Conservation (phyloP, 2,329 filamentous ascomycete genomes). For the Aspergillus sp. region DNA sequence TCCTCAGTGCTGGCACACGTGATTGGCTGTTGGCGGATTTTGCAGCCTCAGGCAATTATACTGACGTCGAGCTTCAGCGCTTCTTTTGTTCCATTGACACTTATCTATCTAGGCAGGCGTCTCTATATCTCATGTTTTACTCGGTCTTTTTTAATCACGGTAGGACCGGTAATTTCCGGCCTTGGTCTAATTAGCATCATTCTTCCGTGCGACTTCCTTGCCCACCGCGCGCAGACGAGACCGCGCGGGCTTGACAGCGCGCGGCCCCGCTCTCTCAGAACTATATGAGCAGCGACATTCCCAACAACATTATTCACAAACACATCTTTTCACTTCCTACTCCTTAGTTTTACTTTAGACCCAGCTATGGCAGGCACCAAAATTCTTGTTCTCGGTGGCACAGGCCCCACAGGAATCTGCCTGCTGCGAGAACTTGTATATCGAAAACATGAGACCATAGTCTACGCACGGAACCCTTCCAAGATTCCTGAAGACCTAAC, state of each 20-base stretch:
- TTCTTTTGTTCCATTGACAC: background rate
- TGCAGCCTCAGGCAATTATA: background rate
- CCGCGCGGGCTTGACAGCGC: background rate
- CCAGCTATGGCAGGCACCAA: background rate
- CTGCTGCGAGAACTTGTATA: slow-evolving; percentile 3
- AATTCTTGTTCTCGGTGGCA: slow-evolving; percentile 5
- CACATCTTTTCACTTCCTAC: background rate
- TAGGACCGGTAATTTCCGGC: too few relatives aligned
- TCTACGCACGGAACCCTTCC: slow-evolving; percentile 2
- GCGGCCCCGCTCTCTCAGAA: background rate
- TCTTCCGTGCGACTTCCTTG: background rate
- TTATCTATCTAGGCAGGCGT: too few relatives aligned
- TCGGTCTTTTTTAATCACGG: too few relatives aligned
- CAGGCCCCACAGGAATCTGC: slow-evolving; percentile 1
- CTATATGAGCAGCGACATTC: background rate
- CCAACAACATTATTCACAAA: background rate
- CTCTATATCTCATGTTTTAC: too few relatives aligned
- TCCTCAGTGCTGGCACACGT: background rate
- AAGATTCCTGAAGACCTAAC: slow-evolving; percentile 1
- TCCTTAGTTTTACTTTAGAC: background rate
- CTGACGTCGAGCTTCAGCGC: background rate
- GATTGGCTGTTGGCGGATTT: background rate
- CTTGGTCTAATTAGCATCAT: background rate
- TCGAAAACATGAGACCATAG: background rate
- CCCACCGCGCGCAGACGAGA: background rate